Percentiles rank a stretch among this genome's conserved stretches.
Conservation (phyloP, 73 alveolate species). For the Tetrahymena borealis region DNA sequence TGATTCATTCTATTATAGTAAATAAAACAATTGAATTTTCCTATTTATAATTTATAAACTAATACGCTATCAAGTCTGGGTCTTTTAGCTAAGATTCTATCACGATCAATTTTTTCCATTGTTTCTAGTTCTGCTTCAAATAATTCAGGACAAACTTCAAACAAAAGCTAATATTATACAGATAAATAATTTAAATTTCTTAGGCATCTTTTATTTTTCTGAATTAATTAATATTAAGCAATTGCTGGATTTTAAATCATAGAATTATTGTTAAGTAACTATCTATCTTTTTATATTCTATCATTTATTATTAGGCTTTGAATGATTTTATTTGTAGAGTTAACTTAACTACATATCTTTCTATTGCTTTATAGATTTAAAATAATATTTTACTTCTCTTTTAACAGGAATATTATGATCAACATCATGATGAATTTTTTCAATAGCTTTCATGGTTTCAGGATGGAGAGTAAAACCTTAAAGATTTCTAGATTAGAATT, state of each 20-base stretch:
- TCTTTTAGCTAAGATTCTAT: conserved; percentile 23
- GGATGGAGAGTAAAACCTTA: conserved; percentile 64
- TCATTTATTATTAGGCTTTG: too few relatives aligned
- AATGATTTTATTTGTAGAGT: too few relatives aligned
- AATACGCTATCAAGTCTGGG: conserved; percentile 19
- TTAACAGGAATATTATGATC: conserved; percentile 68
- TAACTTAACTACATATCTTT: too few relatives aligned
- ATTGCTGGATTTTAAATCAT: too few relatives aligned
- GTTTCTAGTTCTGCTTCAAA: conserved; percentile 36
- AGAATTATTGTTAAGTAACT: too few relatives aligned
- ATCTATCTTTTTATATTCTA: too few relatives aligned
- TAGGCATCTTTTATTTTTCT: too few relatives aligned
- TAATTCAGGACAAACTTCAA: conserved; percentile 69
- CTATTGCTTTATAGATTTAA: neutral
- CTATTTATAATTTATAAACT: neutral
- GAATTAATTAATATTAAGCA: too few relatives aligned
- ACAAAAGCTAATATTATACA: neutral
- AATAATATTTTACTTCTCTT: conserved; percentile 47
- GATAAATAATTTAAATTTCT: too few relatives aligned
- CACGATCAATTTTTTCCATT: conserved; percentile 18
- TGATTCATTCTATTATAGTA: neutral
- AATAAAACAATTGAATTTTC: neutral
- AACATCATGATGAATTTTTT: conserved; percentile 60
- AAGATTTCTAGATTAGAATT: conserved; percentile 50
- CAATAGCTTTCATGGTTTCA: conserved; percentile 59